phyloP scores from a whole-genome alignment of 352 stramenopile genomes.

The Stramenopiles sp. region DNA sequence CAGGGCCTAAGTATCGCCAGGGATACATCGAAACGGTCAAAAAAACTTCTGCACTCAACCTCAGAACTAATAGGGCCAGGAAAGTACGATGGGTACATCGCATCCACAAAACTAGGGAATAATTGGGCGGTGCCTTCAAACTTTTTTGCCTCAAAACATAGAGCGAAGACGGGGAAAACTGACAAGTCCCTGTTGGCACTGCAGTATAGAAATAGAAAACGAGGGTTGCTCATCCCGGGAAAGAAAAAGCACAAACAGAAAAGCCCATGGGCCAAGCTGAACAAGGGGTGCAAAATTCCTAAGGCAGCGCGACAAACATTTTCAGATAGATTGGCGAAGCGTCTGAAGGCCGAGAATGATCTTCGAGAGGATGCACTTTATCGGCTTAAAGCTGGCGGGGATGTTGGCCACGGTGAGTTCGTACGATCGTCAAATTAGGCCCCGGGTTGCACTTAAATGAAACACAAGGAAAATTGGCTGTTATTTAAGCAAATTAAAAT shows the following conservation, averaged over 20 bases:
- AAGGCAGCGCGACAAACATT: not conserved
- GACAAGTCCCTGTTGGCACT: not conserved
- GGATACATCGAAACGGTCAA: not conserved
- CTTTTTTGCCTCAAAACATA: not conserved
- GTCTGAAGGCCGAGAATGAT: not conserved
- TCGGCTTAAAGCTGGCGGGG: not conserved
- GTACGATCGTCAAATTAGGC: not conserved
- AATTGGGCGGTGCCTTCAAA: not conserved
- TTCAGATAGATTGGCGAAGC: not conserved
- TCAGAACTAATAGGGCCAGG: not conserved
- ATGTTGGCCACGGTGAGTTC: not conserved
- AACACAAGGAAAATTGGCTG: too few species aligned
- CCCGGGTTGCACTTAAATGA: too few species aligned
- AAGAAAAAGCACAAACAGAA: not conserved
- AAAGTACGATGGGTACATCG: not conserved
- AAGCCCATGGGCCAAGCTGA: not conserved
- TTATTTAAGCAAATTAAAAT: too few species aligned
- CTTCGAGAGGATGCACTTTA: not conserved
- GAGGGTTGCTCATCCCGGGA: not conserved
- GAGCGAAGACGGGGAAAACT: not conserved
- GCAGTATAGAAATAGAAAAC: not conserved
- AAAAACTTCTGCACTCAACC: not conserved
- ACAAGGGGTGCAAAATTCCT: not conserved
- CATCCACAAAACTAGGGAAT: not conserved
- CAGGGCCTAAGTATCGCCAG: not conserved